phyloP scores from a whole-genome alignment of 2,329 filamentous ascomycete species.

The Phialophora chinensis region DNA sequence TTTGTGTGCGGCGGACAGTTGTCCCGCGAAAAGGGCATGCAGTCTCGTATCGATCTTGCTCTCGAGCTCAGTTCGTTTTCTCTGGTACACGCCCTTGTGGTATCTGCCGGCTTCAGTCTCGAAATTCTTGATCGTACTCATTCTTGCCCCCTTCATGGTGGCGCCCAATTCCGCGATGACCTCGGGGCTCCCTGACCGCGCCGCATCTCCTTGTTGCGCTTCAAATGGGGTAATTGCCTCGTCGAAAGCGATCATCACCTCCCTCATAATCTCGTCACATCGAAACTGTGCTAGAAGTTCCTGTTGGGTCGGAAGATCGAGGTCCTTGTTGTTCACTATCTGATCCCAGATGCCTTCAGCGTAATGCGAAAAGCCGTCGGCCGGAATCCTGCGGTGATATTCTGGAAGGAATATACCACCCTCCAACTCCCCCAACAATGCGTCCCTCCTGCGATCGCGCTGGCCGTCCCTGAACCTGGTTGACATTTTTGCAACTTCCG shows the following conservation, averaged over 20 bases:
- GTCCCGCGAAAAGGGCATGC: constrained; percentile 86
- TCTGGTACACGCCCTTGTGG: constrained; percentile 90
- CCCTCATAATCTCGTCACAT: constrained; percentile 93
- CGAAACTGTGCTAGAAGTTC: constrained; percentile 95
- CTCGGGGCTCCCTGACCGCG: constrained; percentile 72
- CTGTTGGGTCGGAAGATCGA: constrained; percentile 95
- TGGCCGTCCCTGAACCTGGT: constrained; percentile 82
- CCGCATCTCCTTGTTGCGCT: constrained; percentile 78
- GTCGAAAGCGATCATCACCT: constrained; percentile 85
- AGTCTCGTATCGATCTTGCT: constrained; percentile 85
- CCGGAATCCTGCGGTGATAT: constrained; percentile 93
- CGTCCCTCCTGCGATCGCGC: constrained; percentile 68
- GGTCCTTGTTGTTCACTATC: constrained; percentile 97
- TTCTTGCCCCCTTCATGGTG: constrained; percentile 73
- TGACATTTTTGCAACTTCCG: constrained; percentile 79
- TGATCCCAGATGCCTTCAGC: constrained; percentile 96
- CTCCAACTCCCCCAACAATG: constrained; percentile 68
- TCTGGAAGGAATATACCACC: constrained; percentile 88
- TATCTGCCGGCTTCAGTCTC: constrained; percentile 90
- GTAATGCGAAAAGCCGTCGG: constrained; percentile 94
- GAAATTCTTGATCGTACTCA: constrained; percentile 79
- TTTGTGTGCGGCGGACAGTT: constrained; percentile 88
- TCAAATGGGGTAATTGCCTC: constrained; percentile 81
- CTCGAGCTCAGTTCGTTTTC: constrained; percentile 85
- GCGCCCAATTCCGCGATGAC: constrained; percentile 77